Evolutionary conservation across 2,329 filamentous ascomycete genomes (phyloP).

Genomic region (Claviceps monticola): DNA sequence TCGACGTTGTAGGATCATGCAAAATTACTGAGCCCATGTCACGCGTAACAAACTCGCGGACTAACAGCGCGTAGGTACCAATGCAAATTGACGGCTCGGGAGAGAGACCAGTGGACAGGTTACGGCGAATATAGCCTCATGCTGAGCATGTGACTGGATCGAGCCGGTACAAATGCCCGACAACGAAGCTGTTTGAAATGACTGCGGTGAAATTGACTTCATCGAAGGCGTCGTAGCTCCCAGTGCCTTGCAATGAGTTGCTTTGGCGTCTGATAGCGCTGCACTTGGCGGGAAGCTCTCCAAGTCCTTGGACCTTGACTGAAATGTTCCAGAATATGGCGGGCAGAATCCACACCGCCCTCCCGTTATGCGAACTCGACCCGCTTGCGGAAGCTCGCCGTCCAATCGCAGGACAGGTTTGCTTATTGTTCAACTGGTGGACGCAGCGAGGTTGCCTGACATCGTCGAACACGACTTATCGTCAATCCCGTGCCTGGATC

Average conservation of each 20-base stretch:
- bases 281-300: background rate
- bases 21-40: background rate
- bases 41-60: background rate
- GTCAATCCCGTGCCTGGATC: slow-evolving; percentile 3
- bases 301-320: background rate
- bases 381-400: slow-evolving; percentile 12
- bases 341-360: slow-evolving; percentile 24
- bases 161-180: background rate
- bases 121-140: background rate
- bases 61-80: background rate
- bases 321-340: slow-evolving; percentile 10
- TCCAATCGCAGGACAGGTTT: slow-evolving; percentile 8
- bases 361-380: slow-evolving; percentile 13
- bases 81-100: background rate
- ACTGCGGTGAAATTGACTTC: background rate
- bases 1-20: background rate
- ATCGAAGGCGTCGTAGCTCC: background rate
- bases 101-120: background rate
- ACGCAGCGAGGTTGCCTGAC: slow-evolving; percentile 20
- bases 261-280: background rate
- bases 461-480: slow-evolving; percentile 10
- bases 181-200: background rate
- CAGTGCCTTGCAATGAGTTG: background rate
- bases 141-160: background rate
- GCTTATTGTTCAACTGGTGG: slow-evolving; percentile 9